Evolutionary conservation across 345 rosid species (phyloP).

Genomic region (Populus simonii): DNA sequence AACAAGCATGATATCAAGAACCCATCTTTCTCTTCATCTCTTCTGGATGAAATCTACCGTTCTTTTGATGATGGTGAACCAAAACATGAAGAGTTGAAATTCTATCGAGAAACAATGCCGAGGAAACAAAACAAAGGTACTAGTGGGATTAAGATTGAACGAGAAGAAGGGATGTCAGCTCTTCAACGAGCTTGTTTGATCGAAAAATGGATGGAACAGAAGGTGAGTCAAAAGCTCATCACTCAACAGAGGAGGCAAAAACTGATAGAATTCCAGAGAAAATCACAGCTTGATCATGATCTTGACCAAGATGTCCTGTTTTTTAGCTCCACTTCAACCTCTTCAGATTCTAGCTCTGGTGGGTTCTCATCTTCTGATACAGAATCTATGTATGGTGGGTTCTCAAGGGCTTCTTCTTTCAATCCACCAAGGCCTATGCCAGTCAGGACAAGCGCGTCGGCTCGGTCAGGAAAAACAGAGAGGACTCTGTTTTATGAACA

Average conservation of each 20-base stretch:
- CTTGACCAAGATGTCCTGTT: conserved; percentile 41
- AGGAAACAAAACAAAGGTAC: conserved; percentile 32
- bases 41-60: conserved; percentile 90
- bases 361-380: conserved; percentile 84
- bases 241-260: conserved; percentile 14
- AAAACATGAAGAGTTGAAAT: conserved; percentile 31
- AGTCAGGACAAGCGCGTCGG: conserved; percentile 32
- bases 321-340: conserved; percentile 66
- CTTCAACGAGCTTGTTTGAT: conserved; percentile 37
- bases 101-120: conserved; percentile 37
- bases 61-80: conserved; percentile 56
- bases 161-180: conserved; percentile 20
- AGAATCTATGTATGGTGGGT: conserved; percentile 46
- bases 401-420: conserved; percentile 36
- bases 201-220: conserved; percentile 43
- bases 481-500: conserved; percentile 46
- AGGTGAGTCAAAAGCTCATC: conserved; percentile 21
- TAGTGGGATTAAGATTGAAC: conserved; percentile 2
- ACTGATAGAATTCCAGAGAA: conserved; percentile 33
- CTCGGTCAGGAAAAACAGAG: conserved; percentile 34
- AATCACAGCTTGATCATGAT: conserved; percentile 25
- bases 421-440: conserved; percentile 44
- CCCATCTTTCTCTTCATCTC: conserved; percentile 89
- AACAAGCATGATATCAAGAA: conserved; percentile 23
- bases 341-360: conserved; percentile 72